Evolutionary conservation across 1,284 basidiomycete genomes (phyloP).

Genomic region (Chondrostereum purpureum): DNA sequence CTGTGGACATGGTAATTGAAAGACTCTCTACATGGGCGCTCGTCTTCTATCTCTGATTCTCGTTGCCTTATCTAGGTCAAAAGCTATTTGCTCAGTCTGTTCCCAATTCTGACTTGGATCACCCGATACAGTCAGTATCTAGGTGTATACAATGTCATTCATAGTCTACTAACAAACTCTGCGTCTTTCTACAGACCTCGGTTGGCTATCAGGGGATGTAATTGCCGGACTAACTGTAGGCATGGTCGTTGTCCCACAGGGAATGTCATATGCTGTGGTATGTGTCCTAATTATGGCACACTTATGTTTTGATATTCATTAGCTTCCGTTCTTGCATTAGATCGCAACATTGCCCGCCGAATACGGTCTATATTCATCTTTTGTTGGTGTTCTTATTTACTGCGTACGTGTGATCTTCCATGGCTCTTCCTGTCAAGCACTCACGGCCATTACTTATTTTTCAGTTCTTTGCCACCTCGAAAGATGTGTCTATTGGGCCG

Average conservation of each 20-base stretch:
- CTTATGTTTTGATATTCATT: too few relatives aligned
- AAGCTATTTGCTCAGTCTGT: slow-evolving; percentile 62
- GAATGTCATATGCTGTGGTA: slow-evolving; percentile 77
- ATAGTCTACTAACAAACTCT: slow-evolving; percentile 3
- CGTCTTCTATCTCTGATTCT: slow-evolving; percentile 9
- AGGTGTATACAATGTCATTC: too few relatives aligned
- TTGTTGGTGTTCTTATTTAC: slow-evolving; percentile 81
- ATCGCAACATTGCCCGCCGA: slow-evolving; percentile 82
- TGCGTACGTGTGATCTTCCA: slow-evolving; percentile 43
- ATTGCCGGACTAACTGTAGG: slow-evolving; percentile 90
- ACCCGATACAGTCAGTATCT: slow-evolving; percentile 68
- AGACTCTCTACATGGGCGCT: too few relatives aligned
- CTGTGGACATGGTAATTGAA: slow-evolving; percentile 40
- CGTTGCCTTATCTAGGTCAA: slow-evolving; percentile 41
- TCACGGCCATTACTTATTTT: slow-evolving; percentile 11
- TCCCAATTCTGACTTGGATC: slow-evolving; percentile 82
- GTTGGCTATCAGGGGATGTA: slow-evolving; percentile 75
- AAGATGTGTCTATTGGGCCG: slow-evolving; percentile 93
- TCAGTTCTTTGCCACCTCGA: slow-evolving; percentile 87
- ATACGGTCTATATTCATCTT: slow-evolving; percentile 95
- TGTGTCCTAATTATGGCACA: slow-evolving; percentile 7
- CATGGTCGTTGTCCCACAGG: slow-evolving; percentile 85
- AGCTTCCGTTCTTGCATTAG: slow-evolving; percentile 30
- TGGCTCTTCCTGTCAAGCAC: slow-evolving; percentile 16
- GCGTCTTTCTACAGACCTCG: slow-evolving; percentile 40